These are phyloP conservation scores for Psilocybe sp. DNA, from an alignment of 768 basidiomycete genomes.

Conservation along the genomic window DNA sequence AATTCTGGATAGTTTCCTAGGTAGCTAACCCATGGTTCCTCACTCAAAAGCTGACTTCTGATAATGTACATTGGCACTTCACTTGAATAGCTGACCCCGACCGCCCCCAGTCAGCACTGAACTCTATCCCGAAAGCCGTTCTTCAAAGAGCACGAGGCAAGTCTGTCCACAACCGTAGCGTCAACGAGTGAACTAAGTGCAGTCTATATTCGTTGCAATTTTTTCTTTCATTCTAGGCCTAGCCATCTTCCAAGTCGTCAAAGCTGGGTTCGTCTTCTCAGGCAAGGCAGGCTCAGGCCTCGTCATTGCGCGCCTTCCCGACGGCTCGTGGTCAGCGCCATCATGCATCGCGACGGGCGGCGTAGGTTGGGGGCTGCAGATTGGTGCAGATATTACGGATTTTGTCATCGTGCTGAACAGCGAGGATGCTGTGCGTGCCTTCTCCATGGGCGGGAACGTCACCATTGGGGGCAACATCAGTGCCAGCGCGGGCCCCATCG, in stretches of 20 bases:
- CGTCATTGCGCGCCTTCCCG: constrained; percentile 88
- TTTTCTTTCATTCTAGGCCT: constrained; percentile 54
- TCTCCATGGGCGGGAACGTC: constrained; percentile 93
- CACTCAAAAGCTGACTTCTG: not conserved
- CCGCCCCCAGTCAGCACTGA: constrained; percentile 86
- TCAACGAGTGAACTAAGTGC: not conserved
- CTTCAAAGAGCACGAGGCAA: constrained; percentile 84
- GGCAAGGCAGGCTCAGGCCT: constrained; percentile 93
- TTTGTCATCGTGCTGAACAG: constrained; percentile 97
- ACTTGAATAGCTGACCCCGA: constrained; percentile 71
- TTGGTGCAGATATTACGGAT: constrained; percentile 92
- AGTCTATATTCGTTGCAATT: not conserved
- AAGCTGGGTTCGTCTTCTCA: constrained; percentile 93
- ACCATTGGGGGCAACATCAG: constrained; percentile 90
- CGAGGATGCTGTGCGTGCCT: constrained; percentile 93
- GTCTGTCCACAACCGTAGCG: not conserved
- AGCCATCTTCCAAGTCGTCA: constrained; percentile 91
- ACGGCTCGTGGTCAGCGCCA: constrained; percentile 96
- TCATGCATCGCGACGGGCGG: constrained; percentile 97
- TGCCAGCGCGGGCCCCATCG: constrained; percentile 88
- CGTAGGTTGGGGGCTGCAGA: constrained; percentile 92
- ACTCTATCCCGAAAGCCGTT: constrained; percentile 91
- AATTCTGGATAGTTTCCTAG: constrained; percentile 89
- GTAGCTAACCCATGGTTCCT: constrained; percentile 36
- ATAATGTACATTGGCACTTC: constrained; percentile 7